Evolutionary conservation across 176 grass and related monocot genomes (phyloP), one percentile per base, ranked within the genome.

Genomic region (Aegilops longissima): DNA sequence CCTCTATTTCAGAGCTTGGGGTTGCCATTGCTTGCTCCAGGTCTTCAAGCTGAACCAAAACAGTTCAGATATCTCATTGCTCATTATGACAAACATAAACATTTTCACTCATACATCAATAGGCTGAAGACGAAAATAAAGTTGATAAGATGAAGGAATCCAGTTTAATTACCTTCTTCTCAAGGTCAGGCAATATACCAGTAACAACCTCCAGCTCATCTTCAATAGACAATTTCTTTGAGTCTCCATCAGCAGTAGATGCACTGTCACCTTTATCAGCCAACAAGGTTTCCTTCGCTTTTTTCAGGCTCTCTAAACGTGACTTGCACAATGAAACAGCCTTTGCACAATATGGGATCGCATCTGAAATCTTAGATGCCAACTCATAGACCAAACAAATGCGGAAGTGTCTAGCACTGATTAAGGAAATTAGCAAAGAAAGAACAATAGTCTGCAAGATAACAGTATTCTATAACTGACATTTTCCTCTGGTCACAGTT

Each of bases 321-420:
- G 97, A 97, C 86, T 99, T 99, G 67, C 92, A 93, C 34, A 93
- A 79, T 39, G 90, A 91, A 34, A 99, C 83, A 20, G 94, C 94
- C 84, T 90, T 97, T 80, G 76, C 85, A 78, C 97, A 96, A 59
- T 99, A 99, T 38, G 97, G 88, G 24, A 97, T 86, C 1, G 97
- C 94, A 59, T 99, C 94, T 62, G 61, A 72, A 85, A 90, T 89
- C 75, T 90, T 99, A 18, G 62, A 90, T 0, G 54, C 94, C 84
- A 94, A 45, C 83, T 97, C 94, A 29, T 89, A 73, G 27, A 96
- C 94, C 80, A 99, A 92, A 92, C 92, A 88, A 80, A 99, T 87
- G 79, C 94, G 92, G 80, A 99, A 99, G 80, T 99, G 96, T 88
- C 94, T 96, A 91, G 24, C 29, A 85, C 34, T 66, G 44, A 77